Evolutionary conservation across 495 filamentous ascomycete species (phyloP).

Genomic region (Podospora bellae-mahoneyi): DNA sequence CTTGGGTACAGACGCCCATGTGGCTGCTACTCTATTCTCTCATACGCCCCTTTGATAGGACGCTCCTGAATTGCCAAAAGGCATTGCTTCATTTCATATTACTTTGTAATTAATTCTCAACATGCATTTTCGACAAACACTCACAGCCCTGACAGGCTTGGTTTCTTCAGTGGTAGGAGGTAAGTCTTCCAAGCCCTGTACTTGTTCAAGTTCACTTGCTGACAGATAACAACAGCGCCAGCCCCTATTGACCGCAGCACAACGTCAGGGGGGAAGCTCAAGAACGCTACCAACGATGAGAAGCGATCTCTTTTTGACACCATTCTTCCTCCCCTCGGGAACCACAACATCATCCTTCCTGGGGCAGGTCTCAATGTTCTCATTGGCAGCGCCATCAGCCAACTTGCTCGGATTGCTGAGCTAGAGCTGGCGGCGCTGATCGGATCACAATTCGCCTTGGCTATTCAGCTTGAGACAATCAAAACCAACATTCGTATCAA

Average conservation of each 20-base stretch:
- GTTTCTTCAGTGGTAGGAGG: conserved; percentile 30
- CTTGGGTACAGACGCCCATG: conserved; percentile 24
- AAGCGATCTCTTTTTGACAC: not conserved
- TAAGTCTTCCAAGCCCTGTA: conserved; percentile 16
- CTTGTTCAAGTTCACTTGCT: not conserved
- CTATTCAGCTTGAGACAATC: conserved; percentile 34
- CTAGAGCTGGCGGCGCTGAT: conserved; percentile 35
- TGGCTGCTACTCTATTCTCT: conserved; percentile 25
- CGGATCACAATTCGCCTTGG: conserved; percentile 33
- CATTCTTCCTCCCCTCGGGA: not conserved
- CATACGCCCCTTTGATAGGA: conserved; percentile 33
- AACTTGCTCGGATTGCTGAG: conserved; percentile 33
- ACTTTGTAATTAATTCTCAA: conserved; percentile 27
- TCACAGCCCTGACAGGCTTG: conserved; percentile 32
- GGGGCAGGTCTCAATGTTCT: not conserved
- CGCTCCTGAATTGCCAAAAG: not conserved
- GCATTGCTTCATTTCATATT: conserved; percentile 22
- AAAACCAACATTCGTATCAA: conserved; percentile 42
- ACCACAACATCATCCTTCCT: not conserved
- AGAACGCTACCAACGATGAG: conserved; percentile 22
- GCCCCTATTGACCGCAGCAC: conserved; percentile 16
- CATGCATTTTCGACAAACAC: conserved; percentile 31
- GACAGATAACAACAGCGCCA: conserved; percentile 24
- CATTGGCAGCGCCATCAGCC: conserved; percentile 25
- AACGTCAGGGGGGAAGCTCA: conserved; percentile 21